Conservation (phyloP, 371 early-diverging fungal species). For the Mucor circinelloides region DNA sequence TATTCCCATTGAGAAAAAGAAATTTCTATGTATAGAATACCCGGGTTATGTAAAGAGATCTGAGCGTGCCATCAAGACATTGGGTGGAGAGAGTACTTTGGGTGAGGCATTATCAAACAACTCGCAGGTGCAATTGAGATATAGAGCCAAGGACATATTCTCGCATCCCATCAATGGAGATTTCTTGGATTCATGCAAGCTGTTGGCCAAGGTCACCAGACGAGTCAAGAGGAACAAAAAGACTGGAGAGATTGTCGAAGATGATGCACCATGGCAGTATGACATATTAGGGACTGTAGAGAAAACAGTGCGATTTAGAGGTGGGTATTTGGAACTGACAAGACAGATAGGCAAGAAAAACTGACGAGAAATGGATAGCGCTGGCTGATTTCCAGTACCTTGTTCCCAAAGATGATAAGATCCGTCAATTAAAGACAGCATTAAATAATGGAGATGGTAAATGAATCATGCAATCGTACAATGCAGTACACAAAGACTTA, state of each 20-base stretch:
- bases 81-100: slow-evolving; percentile 55
- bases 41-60: slow-evolving; percentile 56
- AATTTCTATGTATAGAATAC: slow-evolving; percentile 60
- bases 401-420: slow-evolving; percentile 44
- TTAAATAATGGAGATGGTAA: slow-evolving; percentile 50
- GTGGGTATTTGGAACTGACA: slow-evolving; percentile 11
- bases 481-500: not conserved
- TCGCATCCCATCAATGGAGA: slow-evolving; percentile 66
- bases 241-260: slow-evolving; percentile 28
- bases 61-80: slow-evolving; percentile 45
- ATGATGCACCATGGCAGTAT: slow-evolving; percentile 17
- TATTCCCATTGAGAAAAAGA: slow-evolving; percentile 21
- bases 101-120: slow-evolving; percentile 14
- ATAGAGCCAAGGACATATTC: slow-evolving; percentile 61
- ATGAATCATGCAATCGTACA: not conserved
- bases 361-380: slow-evolving; percentile 26
- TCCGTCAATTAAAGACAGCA: slow-evolving; percentile 36
- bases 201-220: slow-evolving; percentile 65
- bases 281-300: slow-evolving; percentile 51
- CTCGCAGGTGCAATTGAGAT: slow-evolving; percentile 47
- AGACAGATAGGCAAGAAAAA: not conserved
- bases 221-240: slow-evolving; percentile 38
- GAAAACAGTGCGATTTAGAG: slow-evolving; percentile 59
- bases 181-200: slow-evolving; percentile 46
- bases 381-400: slow-evolving; percentile 64